Conservation (phyloP, 208 protist species). For the Vickermania spadyakhi region DNA sequence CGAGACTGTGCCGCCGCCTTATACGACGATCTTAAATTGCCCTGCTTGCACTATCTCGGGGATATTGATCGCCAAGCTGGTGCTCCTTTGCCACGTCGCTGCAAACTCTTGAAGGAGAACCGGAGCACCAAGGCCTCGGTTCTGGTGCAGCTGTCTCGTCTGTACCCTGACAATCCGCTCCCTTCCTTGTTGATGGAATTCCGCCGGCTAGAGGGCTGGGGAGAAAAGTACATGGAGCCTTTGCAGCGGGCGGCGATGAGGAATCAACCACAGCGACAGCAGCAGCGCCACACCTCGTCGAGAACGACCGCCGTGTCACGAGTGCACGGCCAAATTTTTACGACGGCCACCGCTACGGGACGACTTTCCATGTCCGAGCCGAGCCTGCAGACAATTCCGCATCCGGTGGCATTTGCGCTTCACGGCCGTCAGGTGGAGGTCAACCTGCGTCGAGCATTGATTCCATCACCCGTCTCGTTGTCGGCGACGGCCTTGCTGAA, state of each 20-base stretch:
- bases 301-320: not conserved
- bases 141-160: constrained; percentile 6
- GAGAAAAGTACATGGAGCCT: constrained; percentile 16
- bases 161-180: constrained; percentile 8
- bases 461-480: not conserved
- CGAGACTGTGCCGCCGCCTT: constrained; percentile 6
- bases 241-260: not conserved
- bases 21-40: constrained; percentile 10
- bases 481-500: not conserved
- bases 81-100: not conserved
- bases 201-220: constrained; percentile 9
- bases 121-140: constrained; percentile 12
- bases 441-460: not conserved
- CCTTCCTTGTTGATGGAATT: constrained; percentile 9
- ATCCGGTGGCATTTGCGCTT: constrained; percentile 10
- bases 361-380: constrained; percentile 15
- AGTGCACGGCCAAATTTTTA: constrained; percentile 10
- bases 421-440: not conserved
- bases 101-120: constrained; percentile 1
- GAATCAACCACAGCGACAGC: too few species aligned
- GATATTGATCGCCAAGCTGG: not conserved
- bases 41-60: not conserved
- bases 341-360: constrained; percentile 20
- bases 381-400: constrained; percentile 29
- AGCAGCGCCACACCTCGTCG: not conserved